Percentiles rank a stretch among this genome's conserved stretches.
Conservation (phyloP, 805 yeast genomes). For the Barnettozyma sp. region DNA sequence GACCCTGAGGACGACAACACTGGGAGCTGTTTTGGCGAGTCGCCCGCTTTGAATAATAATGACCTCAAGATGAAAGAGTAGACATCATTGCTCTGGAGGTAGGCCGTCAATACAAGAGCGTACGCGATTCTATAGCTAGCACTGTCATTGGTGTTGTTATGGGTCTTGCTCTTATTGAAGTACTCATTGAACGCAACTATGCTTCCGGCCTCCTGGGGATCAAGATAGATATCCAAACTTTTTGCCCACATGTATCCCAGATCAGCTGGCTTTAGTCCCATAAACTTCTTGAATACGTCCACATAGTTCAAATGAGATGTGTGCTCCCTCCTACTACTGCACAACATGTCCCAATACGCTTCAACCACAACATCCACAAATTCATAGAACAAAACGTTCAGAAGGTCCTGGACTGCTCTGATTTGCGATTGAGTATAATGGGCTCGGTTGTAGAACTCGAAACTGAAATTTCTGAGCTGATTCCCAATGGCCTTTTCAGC, state of each 20-base stretch:
- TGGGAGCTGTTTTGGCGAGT: too few species aligned
- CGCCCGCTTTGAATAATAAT: conserved; percentile 9
- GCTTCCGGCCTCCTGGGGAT: not conserved
- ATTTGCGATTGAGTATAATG: conserved; percentile 2
- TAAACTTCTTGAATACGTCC: conserved; percentile 6
- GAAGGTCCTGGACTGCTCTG: not conserved
- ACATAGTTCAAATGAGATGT: conserved; percentile 9
- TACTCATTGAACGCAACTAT: conserved; percentile 1
- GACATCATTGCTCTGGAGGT: conserved; percentile 7
- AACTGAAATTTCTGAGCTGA: not conserved
- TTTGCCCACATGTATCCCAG: conserved; percentile 8
- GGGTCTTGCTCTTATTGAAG: too few species aligned
- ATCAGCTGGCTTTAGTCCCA: conserved; percentile 6
- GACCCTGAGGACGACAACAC: too few species aligned
- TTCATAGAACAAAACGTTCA: not conserved
- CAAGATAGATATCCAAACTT: not conserved
- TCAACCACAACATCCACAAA: conserved; percentile 1
- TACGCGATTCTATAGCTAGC: not conserved
- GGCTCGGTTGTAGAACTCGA: conserved; percentile 4
- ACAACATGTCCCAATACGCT: not conserved
- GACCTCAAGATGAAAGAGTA: conserved; percentile 8
- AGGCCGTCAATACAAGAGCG: not conserved
- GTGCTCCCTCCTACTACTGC: too few species aligned
- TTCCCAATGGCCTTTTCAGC: not conserved
- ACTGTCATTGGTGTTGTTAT: too few species aligned